Evolutionary conservation across 805 yeast species (phyloP).

Genomic region (Sugiyamaella floridensis): DNA sequence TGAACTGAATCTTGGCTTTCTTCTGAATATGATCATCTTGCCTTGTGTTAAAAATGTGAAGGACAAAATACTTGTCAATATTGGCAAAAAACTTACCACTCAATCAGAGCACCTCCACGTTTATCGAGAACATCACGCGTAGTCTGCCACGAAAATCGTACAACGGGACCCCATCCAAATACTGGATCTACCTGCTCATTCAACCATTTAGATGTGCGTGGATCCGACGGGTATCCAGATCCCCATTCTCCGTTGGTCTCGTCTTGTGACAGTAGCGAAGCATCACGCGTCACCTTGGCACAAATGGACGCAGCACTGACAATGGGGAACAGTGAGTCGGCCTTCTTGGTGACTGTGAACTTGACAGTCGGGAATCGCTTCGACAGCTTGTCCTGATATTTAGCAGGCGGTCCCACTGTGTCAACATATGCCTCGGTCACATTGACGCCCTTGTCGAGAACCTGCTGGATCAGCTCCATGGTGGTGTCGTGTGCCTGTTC

Average conservation of each 20-base stretch:
- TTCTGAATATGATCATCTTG: neutral
- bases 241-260: constrained; percentile 47
- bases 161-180: constrained; percentile 78
- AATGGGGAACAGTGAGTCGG: constrained; percentile 85
- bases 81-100: constrained; percentile 12
- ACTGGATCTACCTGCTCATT: constrained; percentile 53
- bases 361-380: constrained; percentile 59
- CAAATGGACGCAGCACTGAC: constrained; percentile 93
- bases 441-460: constrained; percentile 54
- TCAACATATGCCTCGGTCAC: constrained; percentile 77
- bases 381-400: constrained; percentile 71
- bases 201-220: constrained; percentile 77
- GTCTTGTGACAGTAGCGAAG: constrained; percentile 35
- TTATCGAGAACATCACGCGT: constrained; percentile 63
- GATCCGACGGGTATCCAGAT: constrained; percentile 93
- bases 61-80: too few species aligned
- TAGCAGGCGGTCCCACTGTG: constrained; percentile 92
- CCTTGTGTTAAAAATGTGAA: neutral
- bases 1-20: neutral
- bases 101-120: constrained; percentile 10
- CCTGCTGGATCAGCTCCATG: constrained; percentile 63
- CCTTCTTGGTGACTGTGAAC: constrained; percentile 86
- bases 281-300: constrained; percentile 93
- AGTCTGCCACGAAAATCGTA: constrained; percentile 93
- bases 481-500: constrained; percentile 97